A percentile compares a stretch with the other conserved stretches of the same genome.
These are phyloP conservation scores for Blastomyces gilchristii DNA, from an alignment of 2,329 filamentous ascomycete genomes.

Conservation along the genomic window DNA sequence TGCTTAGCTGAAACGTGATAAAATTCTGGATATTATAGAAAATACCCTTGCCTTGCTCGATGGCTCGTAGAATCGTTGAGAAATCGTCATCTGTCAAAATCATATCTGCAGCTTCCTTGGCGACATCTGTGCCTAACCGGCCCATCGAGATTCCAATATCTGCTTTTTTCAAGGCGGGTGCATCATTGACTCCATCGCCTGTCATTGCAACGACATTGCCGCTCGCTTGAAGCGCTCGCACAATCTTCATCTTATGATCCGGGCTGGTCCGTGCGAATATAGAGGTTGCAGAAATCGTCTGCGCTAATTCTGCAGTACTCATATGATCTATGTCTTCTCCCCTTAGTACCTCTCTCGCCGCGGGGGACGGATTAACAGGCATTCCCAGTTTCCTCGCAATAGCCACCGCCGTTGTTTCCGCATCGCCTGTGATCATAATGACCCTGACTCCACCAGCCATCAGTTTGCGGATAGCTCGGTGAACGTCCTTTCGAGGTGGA, in stretches of 20 bases:
- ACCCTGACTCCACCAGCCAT: slow-evolving; percentile 94
- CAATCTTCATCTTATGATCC: slow-evolving; percentile 97
- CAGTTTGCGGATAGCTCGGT: slow-evolving; percentile 74
- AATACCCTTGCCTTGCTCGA: slow-evolving; percentile 97
- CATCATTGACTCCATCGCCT: slow-evolving; percentile 95
- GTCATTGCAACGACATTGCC: slow-evolving; percentile 99
- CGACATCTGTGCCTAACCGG: slow-evolving; percentile 85
- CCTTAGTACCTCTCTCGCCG: slow-evolving; percentile 57
- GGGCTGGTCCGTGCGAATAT: slow-evolving; percentile 95
- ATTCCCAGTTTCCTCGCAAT: slow-evolving; percentile 95
- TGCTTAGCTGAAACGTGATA: slow-evolving; percentile 94
- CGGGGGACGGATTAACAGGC: slow-evolving; percentile 54
- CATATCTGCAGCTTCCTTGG: slow-evolving; percentile 88
- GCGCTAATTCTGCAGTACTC: slow-evolving; percentile 72
- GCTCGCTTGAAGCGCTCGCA: slow-evolving; percentile 77
- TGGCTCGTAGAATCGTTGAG: slow-evolving; percentile 81
- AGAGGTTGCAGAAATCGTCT: slow-evolving; percentile 76
- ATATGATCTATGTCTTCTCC: slow-evolving; percentile 92
- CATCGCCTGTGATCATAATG: slow-evolving; percentile 98
- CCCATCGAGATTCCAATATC: slow-evolving; percentile 99
- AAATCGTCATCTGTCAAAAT: slow-evolving; percentile 84
- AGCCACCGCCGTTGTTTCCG: slow-evolving; percentile 85
- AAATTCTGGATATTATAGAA: slow-evolving; percentile 99
- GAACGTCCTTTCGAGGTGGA: slow-evolving; percentile 81
- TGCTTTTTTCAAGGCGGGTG: slow-evolving; percentile 88